Evolutionary conservation across 176 grass and related monocot genomes (phyloP), one percentile per base, ranked within the genome.

Genomic region (Carex scoparia): DNA sequence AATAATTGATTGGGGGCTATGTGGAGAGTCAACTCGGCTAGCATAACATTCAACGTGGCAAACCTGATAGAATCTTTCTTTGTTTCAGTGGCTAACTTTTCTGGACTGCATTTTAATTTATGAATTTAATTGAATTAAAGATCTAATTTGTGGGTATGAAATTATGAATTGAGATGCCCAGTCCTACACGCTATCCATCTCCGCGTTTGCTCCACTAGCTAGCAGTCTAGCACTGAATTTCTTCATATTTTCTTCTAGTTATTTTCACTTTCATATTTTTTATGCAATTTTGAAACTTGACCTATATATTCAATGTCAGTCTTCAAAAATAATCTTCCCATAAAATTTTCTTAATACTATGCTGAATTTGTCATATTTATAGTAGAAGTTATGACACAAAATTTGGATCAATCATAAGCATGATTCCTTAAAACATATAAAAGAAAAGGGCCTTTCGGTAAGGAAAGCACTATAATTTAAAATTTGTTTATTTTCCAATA

Each of bases 21-120:
- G 60, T 46, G 10, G 13, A 27, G 31, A 65, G 79, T 82, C 79
- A 82, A 82, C 79, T 82, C 37, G 57, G 14, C 53, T 35, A 57
- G 30, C 51, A 79, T 12, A 28, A 13, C 19, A 65, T 12, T 61
- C 16, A 59, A 81, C 56, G 35, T 81, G 79, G 44, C 79, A 81
- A 46, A 61, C 37, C 79, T 28, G 19, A 65, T 65, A 65, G 79
- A 51, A 79, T 79, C 74, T 79, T 79, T 79, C 54, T 33, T 79
- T 58, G 1, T 78, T 79, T 79, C 74, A 56, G 79, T 82, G 79
- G 79, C 7, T 46, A 82, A 65, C 35, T 82, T 82, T 61, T 63
- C 40, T 49, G 48, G 74, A 33, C 40, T 82, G 79, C 37, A 49
- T 63, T 49, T 27, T 28, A 81, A 65, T 82, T 65, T 19, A 49